These are phyloP conservation scores for Podospora australis DNA, from an alignment of 495 filamentous ascomycete genomes.

Conservation along the genomic window DNA sequence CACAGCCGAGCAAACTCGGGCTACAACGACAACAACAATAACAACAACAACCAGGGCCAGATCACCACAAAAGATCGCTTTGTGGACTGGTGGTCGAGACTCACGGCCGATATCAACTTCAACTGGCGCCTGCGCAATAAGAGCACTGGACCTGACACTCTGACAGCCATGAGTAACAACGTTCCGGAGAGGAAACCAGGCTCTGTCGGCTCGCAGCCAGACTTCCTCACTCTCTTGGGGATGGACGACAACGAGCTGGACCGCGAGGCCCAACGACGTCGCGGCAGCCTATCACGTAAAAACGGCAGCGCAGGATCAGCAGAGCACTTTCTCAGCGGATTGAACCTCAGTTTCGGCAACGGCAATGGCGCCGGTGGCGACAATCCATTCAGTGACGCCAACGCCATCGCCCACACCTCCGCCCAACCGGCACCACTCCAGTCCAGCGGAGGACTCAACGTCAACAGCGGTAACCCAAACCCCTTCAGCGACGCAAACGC, in stretches of 20 bases:
- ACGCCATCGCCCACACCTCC: conserved; percentile 32
- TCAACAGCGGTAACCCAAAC: conserved; percentile 21
- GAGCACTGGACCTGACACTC: conserved; percentile 10
- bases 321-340: conserved; percentile 33
- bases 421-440: conserved; percentile 31
- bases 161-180: conserved; percentile 10
- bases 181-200: conserved; percentile 16
- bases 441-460: conserved; percentile 10
- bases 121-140: conserved; percentile 29
- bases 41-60: conserved; percentile 3
- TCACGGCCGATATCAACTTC: conserved; percentile 31
- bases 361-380: conserved; percentile 23
- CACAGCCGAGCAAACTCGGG: conserved; percentile 36
- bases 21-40: neutral
- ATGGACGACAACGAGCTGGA: conserved; percentile 33
- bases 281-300: conserved; percentile 22
- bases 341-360: conserved; percentile 32
- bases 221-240: conserved; percentile 32
- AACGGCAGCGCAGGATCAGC: conserved; percentile 23
- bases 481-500: conserved; percentile 41
- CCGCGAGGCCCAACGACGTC: conserved; percentile 26
- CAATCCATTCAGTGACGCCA: conserved; percentile 36
- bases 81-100: conserved; percentile 35
- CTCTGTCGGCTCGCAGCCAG: conserved; percentile 24
- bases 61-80: conserved; percentile 29